Evolutionary conservation across 257 asterid species (phyloP).

Genomic region (Cynanchum wilfordii): DNA sequence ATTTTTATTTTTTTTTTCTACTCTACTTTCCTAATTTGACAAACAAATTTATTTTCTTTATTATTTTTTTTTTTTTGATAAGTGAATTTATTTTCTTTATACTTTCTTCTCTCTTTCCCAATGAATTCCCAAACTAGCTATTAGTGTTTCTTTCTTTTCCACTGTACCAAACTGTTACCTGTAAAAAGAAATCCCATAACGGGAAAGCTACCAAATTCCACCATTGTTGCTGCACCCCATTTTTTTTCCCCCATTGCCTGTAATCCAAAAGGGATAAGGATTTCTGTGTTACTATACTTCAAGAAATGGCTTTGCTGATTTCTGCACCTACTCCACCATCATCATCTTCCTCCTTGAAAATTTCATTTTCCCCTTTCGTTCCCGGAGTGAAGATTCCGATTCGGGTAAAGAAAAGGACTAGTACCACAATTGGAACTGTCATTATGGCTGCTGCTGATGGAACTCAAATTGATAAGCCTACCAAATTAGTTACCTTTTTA

Average conservation of each 20-base stretch:
- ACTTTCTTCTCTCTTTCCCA: too few relatives aligned
- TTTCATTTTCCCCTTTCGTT: slow-evolving; percentile 23
- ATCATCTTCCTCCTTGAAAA: not conserved
- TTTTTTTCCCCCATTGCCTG: not conserved
- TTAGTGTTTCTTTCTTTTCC: not conserved
- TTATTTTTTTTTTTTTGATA: too few relatives aligned
- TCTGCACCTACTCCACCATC: slow-evolving; percentile 1
- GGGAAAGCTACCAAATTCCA: not conserved
- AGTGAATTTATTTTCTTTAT: too few relatives aligned
- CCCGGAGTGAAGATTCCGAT: slow-evolving; percentile 11
- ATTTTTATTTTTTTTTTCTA: too few relatives aligned
- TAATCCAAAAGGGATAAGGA: not conserved
- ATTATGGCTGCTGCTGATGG: slow-evolving; percentile 38
- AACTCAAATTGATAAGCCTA: slow-evolving; percentile 34
- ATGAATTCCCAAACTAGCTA: too few relatives aligned
- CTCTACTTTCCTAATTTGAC: too few relatives aligned
- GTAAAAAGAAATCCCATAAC: not conserved
- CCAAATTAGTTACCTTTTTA: slow-evolving; percentile 70
- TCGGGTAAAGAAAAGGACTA: slow-evolving; percentile 18
- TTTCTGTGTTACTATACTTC: not conserved
- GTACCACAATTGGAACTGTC: slow-evolving; percentile 26
- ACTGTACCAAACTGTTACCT: too few relatives aligned
- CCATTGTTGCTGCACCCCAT: not conserved
- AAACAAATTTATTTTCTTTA: too few relatives aligned
- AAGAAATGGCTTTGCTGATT: slow-evolving; percentile 16